Evolutionary conservation across 2,329 filamentous ascomycete genomes (phyloP), one percentile per base, ranked within the genome.

Genomic region (Paraphoma sp.): DNA sequence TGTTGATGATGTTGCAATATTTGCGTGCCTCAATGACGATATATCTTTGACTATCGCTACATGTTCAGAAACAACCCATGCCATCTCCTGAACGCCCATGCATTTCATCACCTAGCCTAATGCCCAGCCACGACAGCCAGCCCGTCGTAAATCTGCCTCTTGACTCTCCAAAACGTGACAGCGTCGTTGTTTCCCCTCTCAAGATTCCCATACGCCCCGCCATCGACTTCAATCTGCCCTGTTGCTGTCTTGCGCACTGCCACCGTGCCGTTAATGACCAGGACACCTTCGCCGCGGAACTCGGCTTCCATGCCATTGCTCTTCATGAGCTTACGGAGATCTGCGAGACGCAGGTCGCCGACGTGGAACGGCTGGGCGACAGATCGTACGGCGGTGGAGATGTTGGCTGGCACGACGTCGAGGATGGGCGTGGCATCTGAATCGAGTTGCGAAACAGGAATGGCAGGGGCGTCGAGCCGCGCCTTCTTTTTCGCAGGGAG

Each of bases 331-430:
- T 91, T 89, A 49, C 95, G 85, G 56, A 99, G 81, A 74, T 98
- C 93, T 0, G 94, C 92, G 16, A 99, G 85, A 18, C 94, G 86
- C 42, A 98, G 80, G 75, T 99, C 95, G 60, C 95, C 95, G 3
- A 99, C 95, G 74, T 98, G 95, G 45, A 99, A 87, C 10, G 95
- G 93, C 62, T 94, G 92, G 0, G 92, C 89, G 33, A 90, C 87
- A 3, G 91, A 89, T 59, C 91, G 85, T 7, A 90, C 89, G 0
- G 90, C 89, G 0, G 91, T 89, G 3, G 88, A 86, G 77, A 93
- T 79, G 58, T 80, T 86, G 6, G 81, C 74, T 3, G 86, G 84
- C 2, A 89, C 77, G 17, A 87, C 80, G 66, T 89, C 86, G 16
- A 89, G 81, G 9, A 88, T 74, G 1, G 86, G 86, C 2, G 65